phyloP scores from a whole-genome alignment of 768 basidiomycete genomes.

The Scleroderma citrinum region DNA sequence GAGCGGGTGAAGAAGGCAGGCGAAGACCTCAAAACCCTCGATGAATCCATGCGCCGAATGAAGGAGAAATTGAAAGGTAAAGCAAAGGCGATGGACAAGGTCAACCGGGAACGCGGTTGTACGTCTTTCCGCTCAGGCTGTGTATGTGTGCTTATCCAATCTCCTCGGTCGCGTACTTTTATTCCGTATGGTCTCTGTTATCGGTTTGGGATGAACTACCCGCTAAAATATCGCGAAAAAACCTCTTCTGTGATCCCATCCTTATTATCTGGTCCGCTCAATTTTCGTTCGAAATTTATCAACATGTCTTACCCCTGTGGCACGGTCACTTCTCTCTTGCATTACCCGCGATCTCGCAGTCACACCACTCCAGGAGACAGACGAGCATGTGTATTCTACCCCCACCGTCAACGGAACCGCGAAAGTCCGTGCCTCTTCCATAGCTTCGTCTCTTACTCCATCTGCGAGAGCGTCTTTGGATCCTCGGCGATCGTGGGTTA shows the following conservation, averaged over 20 bases:
- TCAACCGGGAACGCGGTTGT: constrained; percentile 74
- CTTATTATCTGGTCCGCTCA: neutral
- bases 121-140: constrained; percentile 34
- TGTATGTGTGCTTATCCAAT: constrained; percentile 8
- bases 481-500: constrained; percentile 54
- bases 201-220: constrained; percentile 7
- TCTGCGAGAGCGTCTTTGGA: constrained; percentile 54
- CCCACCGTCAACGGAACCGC: constrained; percentile 28
- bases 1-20: constrained; percentile 70
- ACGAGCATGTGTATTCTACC: constrained; percentile 38
- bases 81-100: constrained; percentile 61
- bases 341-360: constrained; percentile 17
- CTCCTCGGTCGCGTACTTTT: constrained; percentile 13
- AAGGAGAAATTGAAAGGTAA: constrained; percentile 75
- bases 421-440: constrained; percentile 45
- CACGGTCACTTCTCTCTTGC: constrained; percentile 2
- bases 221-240: constrained; percentile 9
- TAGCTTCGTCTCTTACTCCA: constrained; percentile 40
- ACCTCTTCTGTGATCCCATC: neutral
- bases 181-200: neutral
- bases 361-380: constrained; percentile 46
- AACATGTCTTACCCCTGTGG: constrained; percentile 1
- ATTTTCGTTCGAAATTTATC: constrained; percentile 13
- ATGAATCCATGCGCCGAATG: constrained; percentile 70
- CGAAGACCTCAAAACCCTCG: constrained; percentile 67